Evolutionary conservation across 2,329 filamentous ascomycete genomes (phyloP).

Genomic region (Xylariaceae sp.): DNA sequence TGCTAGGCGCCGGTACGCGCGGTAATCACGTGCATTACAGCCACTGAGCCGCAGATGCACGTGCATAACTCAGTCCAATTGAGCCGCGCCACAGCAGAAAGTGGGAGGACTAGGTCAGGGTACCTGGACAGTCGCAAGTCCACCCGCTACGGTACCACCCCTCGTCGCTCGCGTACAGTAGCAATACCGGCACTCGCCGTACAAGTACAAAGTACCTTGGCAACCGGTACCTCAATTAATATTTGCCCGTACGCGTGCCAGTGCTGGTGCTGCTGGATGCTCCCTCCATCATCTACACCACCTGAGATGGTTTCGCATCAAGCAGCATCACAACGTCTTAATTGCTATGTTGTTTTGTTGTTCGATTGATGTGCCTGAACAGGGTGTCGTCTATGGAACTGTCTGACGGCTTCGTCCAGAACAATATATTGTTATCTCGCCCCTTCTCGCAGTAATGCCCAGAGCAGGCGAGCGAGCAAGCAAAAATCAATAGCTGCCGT

Average conservation of each 20-base stretch:
- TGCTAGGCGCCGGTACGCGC: too few relatives aligned
- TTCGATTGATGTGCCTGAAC: slow-evolving; percentile 7
- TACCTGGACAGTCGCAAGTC: too few relatives aligned
- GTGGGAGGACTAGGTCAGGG: too few relatives aligned
- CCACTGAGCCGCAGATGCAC: too few relatives aligned
- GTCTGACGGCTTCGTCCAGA: background rate
- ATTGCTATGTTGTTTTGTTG: background rate
- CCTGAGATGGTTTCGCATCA: background rate
- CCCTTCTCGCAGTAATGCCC: background rate
- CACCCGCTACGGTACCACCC: too few relatives aligned
- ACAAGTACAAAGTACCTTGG: too few relatives aligned
- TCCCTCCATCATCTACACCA: background rate
- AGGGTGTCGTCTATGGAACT: background rate
- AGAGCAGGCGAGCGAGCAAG: background rate
- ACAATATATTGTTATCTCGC: background rate
- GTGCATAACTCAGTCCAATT: too few relatives aligned
- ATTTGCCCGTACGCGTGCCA: background rate
- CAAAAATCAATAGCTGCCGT: background rate
- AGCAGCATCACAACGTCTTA: background rate
- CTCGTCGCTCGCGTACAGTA: too few relatives aligned
- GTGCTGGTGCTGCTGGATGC: background rate
- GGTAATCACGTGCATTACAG: too few relatives aligned
- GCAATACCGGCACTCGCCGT: too few relatives aligned
- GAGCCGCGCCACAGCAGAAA: too few relatives aligned
- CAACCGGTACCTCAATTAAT: background rate